These are phyloP conservation scores for Chenopodium album DNA, from an alignment of 148 eudicot genomes.

Conservation along the genomic window DNA sequence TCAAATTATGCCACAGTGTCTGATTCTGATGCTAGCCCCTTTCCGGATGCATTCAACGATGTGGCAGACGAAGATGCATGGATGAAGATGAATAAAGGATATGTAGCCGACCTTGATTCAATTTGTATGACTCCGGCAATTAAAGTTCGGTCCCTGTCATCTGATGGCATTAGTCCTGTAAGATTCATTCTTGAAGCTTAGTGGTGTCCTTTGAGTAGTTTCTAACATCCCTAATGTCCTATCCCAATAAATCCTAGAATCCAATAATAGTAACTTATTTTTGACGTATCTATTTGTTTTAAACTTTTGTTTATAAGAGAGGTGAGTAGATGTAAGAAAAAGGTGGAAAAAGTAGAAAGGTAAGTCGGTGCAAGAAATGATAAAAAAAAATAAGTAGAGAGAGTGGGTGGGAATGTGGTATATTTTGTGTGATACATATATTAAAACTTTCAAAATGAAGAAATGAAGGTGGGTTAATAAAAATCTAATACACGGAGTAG, in stretches of 20 bases:
- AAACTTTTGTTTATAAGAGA: no score
- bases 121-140: slow-evolving; percentile 81
- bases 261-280: no score
- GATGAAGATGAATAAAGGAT: slow-evolving; percentile 88
- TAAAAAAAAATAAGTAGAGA: no score
- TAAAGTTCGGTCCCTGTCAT: slow-evolving; percentile 65
- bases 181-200: slow-evolving; percentile 26
- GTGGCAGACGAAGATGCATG: slow-evolving; percentile 91
- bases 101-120: slow-evolving; percentile 85
- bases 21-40: slow-evolving; percentile 59
- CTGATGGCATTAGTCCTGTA: slow-evolving; percentile 52
- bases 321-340: no score
- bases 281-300: no score
- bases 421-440: no score
- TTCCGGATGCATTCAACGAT: slow-evolving; percentile 62
- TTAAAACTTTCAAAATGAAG: no score
- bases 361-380: no score
- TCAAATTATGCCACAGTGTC: slow-evolving; percentile 46
- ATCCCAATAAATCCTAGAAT: not conserved
- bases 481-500: no score
- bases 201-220: not conserved
- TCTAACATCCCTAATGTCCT: not conserved
- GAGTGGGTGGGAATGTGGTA: no score
- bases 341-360: no score
- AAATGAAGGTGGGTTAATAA: no score